Evolutionary conservation across 345 rosid genomes (phyloP).

Genomic region (Excoecaria cochinchinensis): DNA sequence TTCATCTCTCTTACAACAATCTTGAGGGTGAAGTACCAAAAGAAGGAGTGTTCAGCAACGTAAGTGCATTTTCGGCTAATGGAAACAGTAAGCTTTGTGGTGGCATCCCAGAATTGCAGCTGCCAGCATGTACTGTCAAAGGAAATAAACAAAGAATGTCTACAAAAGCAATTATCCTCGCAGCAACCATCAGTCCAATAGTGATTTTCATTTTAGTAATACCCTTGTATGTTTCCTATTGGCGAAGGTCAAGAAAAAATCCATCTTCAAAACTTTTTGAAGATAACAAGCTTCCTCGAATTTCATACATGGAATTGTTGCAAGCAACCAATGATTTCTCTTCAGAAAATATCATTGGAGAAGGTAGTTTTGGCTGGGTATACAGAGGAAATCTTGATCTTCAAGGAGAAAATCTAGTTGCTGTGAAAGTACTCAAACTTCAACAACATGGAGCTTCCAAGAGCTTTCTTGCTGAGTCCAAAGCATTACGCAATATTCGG

Average conservation of each 20-base stretch:
- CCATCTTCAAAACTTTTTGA: no score
- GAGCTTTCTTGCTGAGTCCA: slow-evolving; percentile 8
- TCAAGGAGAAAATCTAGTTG: neutral
- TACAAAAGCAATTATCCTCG: neutral
- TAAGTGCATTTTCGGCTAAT: neutral
- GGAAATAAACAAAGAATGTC: neutral
- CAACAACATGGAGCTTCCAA: slow-evolving; percentile 4
- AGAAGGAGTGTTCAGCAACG: slow-evolving; percentile 14
- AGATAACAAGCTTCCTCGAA: no score
- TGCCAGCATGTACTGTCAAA: neutral
- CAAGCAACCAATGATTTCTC: neutral
- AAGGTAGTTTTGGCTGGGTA: neutral
- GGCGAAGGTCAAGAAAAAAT: neutral
- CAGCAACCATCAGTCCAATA: neutral
- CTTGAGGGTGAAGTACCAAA: slow-evolving; percentile 18
- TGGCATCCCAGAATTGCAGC: slow-evolving; percentile 1
- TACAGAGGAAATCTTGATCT: slow-evolving; percentile 1
- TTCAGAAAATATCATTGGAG: neutral
- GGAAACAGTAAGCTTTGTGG: slow-evolving; percentile 19
- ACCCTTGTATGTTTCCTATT: neutral
- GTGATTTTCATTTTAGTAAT: neutral
- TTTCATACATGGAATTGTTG: neutral
- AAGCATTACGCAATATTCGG: neutral
- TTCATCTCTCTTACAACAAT: slow-evolving; percentile 17
- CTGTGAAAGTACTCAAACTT: slow-evolving; percentile 16